Conservation (phyloP, 2,329 filamentous ascomycete species). For the Alternaria rosae region DNA sequence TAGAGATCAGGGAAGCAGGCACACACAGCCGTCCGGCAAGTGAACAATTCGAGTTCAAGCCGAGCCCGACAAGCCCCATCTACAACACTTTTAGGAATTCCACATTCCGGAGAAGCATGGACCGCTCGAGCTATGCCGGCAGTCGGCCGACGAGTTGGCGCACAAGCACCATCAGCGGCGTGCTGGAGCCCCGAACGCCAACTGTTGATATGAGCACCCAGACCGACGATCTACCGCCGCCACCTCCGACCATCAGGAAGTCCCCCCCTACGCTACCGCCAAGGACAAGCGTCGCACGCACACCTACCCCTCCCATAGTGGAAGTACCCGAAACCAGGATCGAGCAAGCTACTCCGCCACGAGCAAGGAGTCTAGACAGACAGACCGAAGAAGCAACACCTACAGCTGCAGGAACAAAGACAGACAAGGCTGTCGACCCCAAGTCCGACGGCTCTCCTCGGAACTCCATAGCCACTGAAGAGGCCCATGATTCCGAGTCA, state of each 20-base stretch:
- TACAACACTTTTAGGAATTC: constrained; percentile 65
- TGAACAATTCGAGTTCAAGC: constrained; percentile 83
- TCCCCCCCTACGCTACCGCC: constrained; percentile 35
- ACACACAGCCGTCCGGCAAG: constrained; percentile 75
- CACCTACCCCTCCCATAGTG: constrained; percentile 35
- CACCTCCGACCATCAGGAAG: constrained; percentile 30
- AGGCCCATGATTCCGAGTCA: constrained; percentile 54
- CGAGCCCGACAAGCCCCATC: constrained; percentile 76
- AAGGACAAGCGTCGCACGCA: constrained; percentile 26
- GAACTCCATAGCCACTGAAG: constrained; percentile 25
- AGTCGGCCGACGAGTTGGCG: constrained; percentile 73
- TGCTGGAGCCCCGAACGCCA: constrained; percentile 66
- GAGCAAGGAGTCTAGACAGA: constrained; percentile 12
- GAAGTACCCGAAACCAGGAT: constrained; percentile 47
- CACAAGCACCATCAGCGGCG: constrained; percentile 71
- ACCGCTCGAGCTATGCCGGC: constrained; percentile 66
- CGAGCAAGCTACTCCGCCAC: constrained; percentile 26
- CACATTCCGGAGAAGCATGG: constrained; percentile 72
- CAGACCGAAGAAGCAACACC: constrained; percentile 14
- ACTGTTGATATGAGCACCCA: constrained; percentile 53
- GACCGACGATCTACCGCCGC: constrained; percentile 28
- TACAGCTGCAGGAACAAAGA: neutral
- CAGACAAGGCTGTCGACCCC: neutral
- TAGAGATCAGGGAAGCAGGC: constrained; percentile 91
- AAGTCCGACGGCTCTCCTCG: constrained; percentile 12